Evolutionary conservation across 2,329 filamentous ascomycete genomes (phyloP), one percentile per base, ranked within the genome.

Genomic region (Chaetomiaceae sp.): DNA sequence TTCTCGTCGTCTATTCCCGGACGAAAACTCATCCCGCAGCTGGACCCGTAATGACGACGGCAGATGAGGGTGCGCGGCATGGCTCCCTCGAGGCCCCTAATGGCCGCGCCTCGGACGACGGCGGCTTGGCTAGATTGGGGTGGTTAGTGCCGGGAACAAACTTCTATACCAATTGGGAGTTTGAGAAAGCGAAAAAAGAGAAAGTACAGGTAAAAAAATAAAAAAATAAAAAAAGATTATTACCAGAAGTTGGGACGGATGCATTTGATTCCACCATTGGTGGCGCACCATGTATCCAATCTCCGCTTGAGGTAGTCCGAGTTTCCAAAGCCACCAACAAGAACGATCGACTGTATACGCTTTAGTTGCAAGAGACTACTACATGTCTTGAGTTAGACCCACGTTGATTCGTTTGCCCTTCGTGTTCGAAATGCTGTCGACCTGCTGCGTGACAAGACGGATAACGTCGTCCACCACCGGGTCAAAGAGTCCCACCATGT

Each of bases 291-390:
- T 13, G 43, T 6, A 14, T 46, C 43, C 14, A 46, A 20, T 27
- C 37, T 37, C 2, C 13, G 32, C 43, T 46, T 46, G 29, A 46
- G 43, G 32, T 46, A 46, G 32, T 46, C 43, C 5, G 43, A 46
- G 30, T 46, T 46, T 27, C 43, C 43, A 14, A 46, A 46, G 43
- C 43, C 43, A 16, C 43, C 43, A 46, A 46, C 43, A 25, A 46
- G 30, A 11, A 46, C 32, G 13, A 46, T 36, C 2, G 20, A 25
- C 43, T 46, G 16, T 25, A 10, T 4, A 13, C 4, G 3, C 10
- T 29, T 45, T 30, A 45, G 20, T 25, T n/a, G n/a, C n/a, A n/a
- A n/a, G n/a, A n/a, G n/a, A n/a, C n/a, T n/a, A n/a, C n/a, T n/a
- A n/a, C n/a, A n/a, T n/a, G n/a, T n/a, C n/a, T n/a, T n/a, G n/a